Base-by-base conservation (phyloP, 257 asterid species). In the Jacaranda copaia region DNA sequence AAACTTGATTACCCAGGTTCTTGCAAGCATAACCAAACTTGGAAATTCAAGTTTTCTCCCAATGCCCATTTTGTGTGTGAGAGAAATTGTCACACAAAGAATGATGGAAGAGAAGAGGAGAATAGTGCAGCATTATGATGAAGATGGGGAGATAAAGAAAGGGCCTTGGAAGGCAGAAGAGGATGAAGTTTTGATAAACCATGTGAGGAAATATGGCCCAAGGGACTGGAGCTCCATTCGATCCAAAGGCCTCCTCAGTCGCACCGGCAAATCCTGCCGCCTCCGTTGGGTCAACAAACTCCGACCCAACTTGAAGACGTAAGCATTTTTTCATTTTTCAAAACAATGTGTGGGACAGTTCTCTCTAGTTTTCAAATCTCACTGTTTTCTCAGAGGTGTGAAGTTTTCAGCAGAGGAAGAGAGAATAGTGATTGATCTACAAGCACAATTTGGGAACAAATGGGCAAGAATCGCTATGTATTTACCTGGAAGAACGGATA, bases 221-320 rank as follows among this genome's bases (percentile, higher is more conserved):
- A 51, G 96, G 62, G 96, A 92, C 73, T 94, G 98, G 98, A 94
- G 97, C 96, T 90, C 98, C 93, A 86, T 94, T 94, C 98, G 94
- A 90, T 90, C 96, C 97, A 94, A 92, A 84, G 98, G 98, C 61
- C 96, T 94, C n/a, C 75, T 94, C 63, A 85, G 80, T n/a, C 88
- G 98, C 6, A 90, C 97, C 66, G 98, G 97, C n/a, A 94, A 94
- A 61, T 94, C 98, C 18, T 94, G 98, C 75, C 96, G 98, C 69
- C 97, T 94, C 72, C 97, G 98, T 25, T 94, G 98, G 97, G 98
- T 94, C 64, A 94, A 94, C 76, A 94, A 92, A 84, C 98, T 94
- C 81, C 87, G 96, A 1, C 98, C 98, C 77, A 81, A 90, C 87
- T 85, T 94, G 87, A 90, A 90, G 74, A 88, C 76, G 96, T 90